These are phyloP conservation scores for Penicillium sp. DNA, from an alignment of 2,329 filamentous ascomycete genomes.

Conservation along the genomic window DNA sequence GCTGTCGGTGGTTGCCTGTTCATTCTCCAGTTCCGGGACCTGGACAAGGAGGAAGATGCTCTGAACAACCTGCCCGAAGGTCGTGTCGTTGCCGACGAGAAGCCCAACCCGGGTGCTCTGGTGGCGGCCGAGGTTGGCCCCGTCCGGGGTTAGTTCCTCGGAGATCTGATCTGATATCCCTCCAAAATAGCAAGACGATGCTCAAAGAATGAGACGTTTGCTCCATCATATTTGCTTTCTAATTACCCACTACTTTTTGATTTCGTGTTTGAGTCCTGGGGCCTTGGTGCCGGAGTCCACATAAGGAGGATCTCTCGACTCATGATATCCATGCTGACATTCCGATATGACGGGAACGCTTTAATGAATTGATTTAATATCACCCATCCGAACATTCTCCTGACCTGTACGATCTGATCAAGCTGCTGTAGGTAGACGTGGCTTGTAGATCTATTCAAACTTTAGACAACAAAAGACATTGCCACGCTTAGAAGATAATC, in stretches of 20 bases:
- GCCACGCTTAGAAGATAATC: too few relatives aligned
- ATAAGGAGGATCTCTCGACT: background rate
- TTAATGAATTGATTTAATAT: slow-evolving; percentile 1
- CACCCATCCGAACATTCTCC: background rate
- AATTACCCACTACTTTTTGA: background rate
- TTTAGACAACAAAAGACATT: too few relatives aligned
- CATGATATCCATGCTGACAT: background rate
- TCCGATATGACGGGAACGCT: slow-evolving; percentile 1
- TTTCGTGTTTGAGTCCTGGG: background rate
- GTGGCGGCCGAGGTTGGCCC: slow-evolving; percentile 12
- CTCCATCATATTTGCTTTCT: background rate
- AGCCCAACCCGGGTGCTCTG: slow-evolving; percentile 3
- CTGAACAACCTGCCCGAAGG: slow-evolving; percentile 46
- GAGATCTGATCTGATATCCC: background rate
- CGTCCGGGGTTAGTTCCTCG: slow-evolving; percentile 4
- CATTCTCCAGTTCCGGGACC: slow-evolving; percentile 58
- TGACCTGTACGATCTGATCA: too few relatives aligned
- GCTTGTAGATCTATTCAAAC: too few relatives aligned
- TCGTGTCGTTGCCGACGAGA: slow-evolving; percentile 11
- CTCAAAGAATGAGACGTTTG: too few relatives aligned
- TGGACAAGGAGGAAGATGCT: slow-evolving; percentile 63
- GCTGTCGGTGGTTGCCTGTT: slow-evolving; percentile 59
- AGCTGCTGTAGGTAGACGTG: too few relatives aligned
- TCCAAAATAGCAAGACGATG: too few relatives aligned
- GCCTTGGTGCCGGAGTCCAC: background rate